Base-by-base conservation (phyloP, 805 yeast genomes). In the Vanderwaltozyma yarrowii region DNA sequence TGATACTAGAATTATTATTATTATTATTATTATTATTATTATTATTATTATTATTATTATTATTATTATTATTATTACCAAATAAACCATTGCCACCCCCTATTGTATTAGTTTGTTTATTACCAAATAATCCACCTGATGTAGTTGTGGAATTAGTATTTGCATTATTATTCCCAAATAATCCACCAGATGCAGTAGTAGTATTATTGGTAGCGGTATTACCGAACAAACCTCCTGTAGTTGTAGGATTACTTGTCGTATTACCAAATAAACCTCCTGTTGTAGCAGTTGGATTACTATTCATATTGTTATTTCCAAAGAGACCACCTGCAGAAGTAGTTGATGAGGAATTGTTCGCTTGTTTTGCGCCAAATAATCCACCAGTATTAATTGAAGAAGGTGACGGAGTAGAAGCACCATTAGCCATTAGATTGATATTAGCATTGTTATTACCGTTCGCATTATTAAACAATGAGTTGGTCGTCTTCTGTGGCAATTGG, bases 381-480 rank as follows among this genome's bases (percentile, higher is more conserved):
- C 53, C 51, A n/a, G 43, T 49, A 12, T 43, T 17, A 17, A 4
- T 17, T 5, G 57, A 52, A 16, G 60, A 49, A 13, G 62, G 50
- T 20, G 53, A 52, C 35, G 59, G 59, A 1, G 56, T 57, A 4
- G 55, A 48, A 7, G 45, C 44, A 10, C 47, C 47, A 30, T 47
- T 40, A 9, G 38, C 27, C 10, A 21, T 7, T n/a, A n/a, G n/a
- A n/a, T n/a, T n/a, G n/a, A n/a, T n/a, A 21, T 21, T 21, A 21
- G 11, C 14, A 4, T 7, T n/a, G 6, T 6, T 14, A 14, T 5
- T 46, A 32, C 41, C 43, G 21, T 40, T 49, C 14, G 42, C 29
- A 34, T 44, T 48, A 5, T 58, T 57, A 37, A 56, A 53, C 19
- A 55, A 36, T 8, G 46, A 42, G 17, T 43, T 47, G 4, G 52